phyloP scores from a whole-genome alignment of 495 filamentous ascomycete species.

The Diplogelasinospora grovesii region DNA sequence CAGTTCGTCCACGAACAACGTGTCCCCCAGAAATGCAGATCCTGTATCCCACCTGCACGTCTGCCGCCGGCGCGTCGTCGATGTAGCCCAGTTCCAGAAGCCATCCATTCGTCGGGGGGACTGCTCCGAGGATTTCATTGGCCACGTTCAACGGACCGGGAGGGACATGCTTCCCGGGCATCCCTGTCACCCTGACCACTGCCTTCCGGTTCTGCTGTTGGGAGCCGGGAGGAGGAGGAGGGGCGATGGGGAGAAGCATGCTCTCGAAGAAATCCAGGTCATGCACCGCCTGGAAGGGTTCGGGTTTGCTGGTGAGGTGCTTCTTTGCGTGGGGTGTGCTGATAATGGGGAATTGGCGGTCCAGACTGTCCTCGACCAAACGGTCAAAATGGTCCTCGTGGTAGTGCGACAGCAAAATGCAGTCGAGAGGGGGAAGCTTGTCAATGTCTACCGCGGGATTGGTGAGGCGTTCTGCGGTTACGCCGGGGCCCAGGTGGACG shows the following conservation, averaged over 20 bases:
- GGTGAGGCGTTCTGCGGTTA: constrained; percentile 44
- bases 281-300: constrained; percentile 49
- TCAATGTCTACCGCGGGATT: constrained; percentile 57
- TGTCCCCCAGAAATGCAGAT: constrained; percentile 73
- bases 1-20: constrained; percentile 58
- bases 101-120: constrained; percentile 70
- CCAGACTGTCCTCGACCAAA: constrained; percentile 51
- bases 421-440: constrained; percentile 54
- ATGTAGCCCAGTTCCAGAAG: constrained; percentile 57
- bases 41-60: constrained; percentile 47
- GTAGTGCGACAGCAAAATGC: constrained; percentile 59
- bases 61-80: constrained; percentile 8
- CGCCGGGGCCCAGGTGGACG: constrained; percentile 60
- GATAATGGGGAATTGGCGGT: constrained; percentile 55
- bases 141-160: constrained; percentile 37
- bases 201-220: constrained; percentile 14
- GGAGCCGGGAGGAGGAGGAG: constrained; percentile 7
- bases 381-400: constrained; percentile 63
- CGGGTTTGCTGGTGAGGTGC: constrained; percentile 39
- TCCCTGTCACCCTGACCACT: constrained; percentile 53
- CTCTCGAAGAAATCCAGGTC: constrained; percentile 51
- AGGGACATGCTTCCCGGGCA: constrained; percentile 67
- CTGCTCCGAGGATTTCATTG: constrained; percentile 55
- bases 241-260: constrained; percentile 41
- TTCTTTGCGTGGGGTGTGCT: constrained; percentile 57